Conservation (phyloP, 805 yeast species). For the Pichia occidentalis region DNA sequence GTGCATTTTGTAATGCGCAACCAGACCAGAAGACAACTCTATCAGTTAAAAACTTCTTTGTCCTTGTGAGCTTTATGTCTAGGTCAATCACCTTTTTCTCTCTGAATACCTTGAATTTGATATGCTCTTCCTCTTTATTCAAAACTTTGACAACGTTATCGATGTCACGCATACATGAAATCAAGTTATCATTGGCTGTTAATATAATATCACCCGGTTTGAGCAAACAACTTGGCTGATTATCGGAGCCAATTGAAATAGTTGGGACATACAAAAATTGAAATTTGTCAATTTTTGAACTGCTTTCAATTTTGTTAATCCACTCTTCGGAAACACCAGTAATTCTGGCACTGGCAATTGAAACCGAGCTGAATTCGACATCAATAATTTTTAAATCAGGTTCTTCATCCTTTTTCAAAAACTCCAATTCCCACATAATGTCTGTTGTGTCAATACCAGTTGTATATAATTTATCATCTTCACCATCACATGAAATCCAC, state of each 20-base stretch:
- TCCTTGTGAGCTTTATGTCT: constrained; percentile 56
- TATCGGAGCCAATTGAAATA: constrained; percentile 36
- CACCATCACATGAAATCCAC: constrained; percentile 83
- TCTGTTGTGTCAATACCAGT: constrained; percentile 77
- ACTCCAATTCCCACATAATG: constrained; percentile 48
- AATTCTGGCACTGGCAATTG: constrained; percentile 69
- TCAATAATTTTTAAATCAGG: constrained; percentile 68
- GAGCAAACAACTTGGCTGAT: constrained; percentile 29
- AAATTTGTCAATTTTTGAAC: constrained; percentile 48
- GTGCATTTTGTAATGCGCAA: constrained; percentile 78
- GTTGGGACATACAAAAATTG: constrained; percentile 69
- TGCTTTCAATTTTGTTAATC: constrained; percentile 58
- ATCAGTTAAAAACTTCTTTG: constrained; percentile 49
- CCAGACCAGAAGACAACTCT: constrained; percentile 80
- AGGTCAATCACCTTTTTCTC: constrained; percentile 57
- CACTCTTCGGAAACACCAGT: constrained; percentile 85
- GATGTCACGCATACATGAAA: constrained; percentile 63
- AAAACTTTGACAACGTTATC: constrained; percentile 38
- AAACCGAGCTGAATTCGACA: constrained; percentile 65
- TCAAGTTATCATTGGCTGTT: constrained; percentile 57
- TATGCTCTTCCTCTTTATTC: constrained; percentile 24
- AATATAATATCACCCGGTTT: constrained; percentile 71
- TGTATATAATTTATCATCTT: constrained; percentile 56
- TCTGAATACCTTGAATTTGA: constrained; percentile 64
- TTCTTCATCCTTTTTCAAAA: constrained; percentile 39